Conservation (phyloP, 495 filamentous ascomycete genomes). For the Gamarada debralockiae region DNA sequence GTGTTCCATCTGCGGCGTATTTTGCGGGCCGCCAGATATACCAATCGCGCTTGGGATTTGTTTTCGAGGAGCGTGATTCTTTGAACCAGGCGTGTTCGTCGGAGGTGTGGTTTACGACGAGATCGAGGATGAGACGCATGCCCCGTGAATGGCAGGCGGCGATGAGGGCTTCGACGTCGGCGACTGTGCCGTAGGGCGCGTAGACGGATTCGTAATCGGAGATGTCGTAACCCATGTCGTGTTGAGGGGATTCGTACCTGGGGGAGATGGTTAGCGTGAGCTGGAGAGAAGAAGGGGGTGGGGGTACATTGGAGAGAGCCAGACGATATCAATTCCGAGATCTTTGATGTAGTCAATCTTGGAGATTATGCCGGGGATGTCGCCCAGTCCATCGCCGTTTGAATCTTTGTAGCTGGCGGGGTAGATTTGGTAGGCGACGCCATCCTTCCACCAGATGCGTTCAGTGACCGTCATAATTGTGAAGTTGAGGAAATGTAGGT, state of each 20-base stretch:
- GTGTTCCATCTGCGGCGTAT: constrained; percentile 52
- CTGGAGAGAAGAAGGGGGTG: constrained; percentile 43
- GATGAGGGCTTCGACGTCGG: constrained; percentile 60
- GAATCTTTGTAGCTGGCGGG: constrained; percentile 64
- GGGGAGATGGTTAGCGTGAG: constrained; percentile 28
- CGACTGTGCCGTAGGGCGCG: constrained; percentile 57
- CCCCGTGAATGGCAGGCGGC: constrained; percentile 47
- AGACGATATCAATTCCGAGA: constrained; percentile 62
- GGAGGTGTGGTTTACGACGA: constrained; percentile 74
- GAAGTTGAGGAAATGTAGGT: too few relatives aligned
- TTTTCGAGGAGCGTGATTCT: constrained; percentile 58
- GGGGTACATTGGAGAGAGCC: constrained; percentile 65
- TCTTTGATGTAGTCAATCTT: constrained; percentile 61
- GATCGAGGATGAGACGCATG: constrained; percentile 69
- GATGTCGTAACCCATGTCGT: constrained; percentile 63
- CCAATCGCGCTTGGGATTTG: constrained; percentile 65
- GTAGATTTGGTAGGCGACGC: constrained; percentile 65
- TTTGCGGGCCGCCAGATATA: constrained; percentile 68
- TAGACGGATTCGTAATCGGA: constrained; percentile 63
- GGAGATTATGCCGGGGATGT: constrained; percentile 62
- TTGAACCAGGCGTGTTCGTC: constrained; percentile 74
- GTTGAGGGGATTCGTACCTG: constrained; percentile 60
- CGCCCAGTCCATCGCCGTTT: constrained; percentile 64
- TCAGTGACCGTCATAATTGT: neutral
- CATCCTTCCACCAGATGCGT: constrained; percentile 37